Evolutionary conservation across 2,329 filamentous ascomycete genomes (phyloP), one percentile per base, ranked within the genome.

Genomic region (Aureobasidium vineae): DNA sequence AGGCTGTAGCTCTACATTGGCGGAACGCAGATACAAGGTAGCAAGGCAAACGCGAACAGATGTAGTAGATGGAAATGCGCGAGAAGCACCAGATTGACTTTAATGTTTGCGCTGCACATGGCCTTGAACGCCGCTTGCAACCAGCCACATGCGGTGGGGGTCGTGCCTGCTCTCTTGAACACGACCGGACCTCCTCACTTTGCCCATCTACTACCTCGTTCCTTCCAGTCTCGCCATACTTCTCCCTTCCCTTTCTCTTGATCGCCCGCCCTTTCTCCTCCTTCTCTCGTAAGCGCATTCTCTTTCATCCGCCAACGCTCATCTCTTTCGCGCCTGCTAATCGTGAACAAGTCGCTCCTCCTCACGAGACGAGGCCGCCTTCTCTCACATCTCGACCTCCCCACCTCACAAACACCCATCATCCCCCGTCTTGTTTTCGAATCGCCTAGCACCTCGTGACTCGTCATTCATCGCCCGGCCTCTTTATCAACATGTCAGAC

Each of bases 401-500:
- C 33, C 16, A 49, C 47, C n/a, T 38, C 57, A 41, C 47, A 21
- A 11, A 36, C 43, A 45, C 45, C 16, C 54, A 36, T 23, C 60
- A 41, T 23, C 41, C n/a, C 65, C 50, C 65, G 59, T 28, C 49
- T 57, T 52, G 59, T 40, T 16, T 33, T 52, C 43, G 59, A 50
- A 23, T 52, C 53, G 50, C 60, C 64, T 64, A 64, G 47, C 63
- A 38, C 40, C 52, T 47, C 41, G 41, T 45, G 43, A 59, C 47
- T 57, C 31, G 36, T 63, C 43, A 60, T 54, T 69, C 56, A 70
- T 68, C 61, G 47, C 47, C 45, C 31, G 61, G 54, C 36, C 13
- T 26, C 61, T 53, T 23, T 40, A 33, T 38, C 66, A 78, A 66
- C 72, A 80, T 80, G 78, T 79, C 78, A 70, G 78, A 79, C 70